Conservation (phyloP, 1,139 yeast species). For the Eremothecium coryli region DNA sequence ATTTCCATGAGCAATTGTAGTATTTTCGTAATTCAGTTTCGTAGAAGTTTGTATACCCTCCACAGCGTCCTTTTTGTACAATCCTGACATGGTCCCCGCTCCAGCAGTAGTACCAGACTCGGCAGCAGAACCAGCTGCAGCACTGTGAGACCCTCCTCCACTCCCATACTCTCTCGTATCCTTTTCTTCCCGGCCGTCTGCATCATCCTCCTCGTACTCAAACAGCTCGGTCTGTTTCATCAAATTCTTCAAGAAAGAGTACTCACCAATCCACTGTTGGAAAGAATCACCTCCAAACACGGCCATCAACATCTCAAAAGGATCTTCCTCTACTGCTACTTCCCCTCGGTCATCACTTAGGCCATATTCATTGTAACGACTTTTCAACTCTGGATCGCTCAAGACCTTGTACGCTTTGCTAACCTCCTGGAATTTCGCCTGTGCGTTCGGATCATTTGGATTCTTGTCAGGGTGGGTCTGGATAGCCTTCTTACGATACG, state of each 20-base stretch:
- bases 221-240: slow-evolving; percentile 48
- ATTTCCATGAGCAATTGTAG: neutral
- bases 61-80: slow-evolving; percentile 7
- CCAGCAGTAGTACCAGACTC: slow-evolving; percentile 7
- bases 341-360: slow-evolving; percentile 37
- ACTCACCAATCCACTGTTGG: slow-evolving; percentile 67
- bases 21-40: neutral
- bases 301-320: slow-evolving; percentile 56
- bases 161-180: slow-evolving; percentile 4
- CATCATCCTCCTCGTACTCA: slow-evolving; percentile 23
- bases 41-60: slow-evolving; percentile 4
- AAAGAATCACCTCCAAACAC: slow-evolving; percentile 76
- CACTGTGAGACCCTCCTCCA: neutral
- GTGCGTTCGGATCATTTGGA: slow-evolving; percentile 73
- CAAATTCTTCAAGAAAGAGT: slow-evolving; percentile 52
- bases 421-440: slow-evolving; percentile 54
- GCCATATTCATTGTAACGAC: slow-evolving; percentile 57
- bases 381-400: slow-evolving; percentile 50
- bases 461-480: slow-evolving; percentile 92
- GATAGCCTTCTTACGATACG: slow-evolving; percentile 84
- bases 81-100: slow-evolving; percentile 9
- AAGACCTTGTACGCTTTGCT: slow-evolving; percentile 65
- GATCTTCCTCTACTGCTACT: slow-evolving; percentile 40
- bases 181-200: too few relatives aligned
- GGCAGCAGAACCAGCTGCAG: neutral